A percentile compares a stretch with the other conserved stretches of the same genome.
phyloP scores from a whole-genome alignment of 306 rosid species.

The Erythrophleum fordii region DNA sequence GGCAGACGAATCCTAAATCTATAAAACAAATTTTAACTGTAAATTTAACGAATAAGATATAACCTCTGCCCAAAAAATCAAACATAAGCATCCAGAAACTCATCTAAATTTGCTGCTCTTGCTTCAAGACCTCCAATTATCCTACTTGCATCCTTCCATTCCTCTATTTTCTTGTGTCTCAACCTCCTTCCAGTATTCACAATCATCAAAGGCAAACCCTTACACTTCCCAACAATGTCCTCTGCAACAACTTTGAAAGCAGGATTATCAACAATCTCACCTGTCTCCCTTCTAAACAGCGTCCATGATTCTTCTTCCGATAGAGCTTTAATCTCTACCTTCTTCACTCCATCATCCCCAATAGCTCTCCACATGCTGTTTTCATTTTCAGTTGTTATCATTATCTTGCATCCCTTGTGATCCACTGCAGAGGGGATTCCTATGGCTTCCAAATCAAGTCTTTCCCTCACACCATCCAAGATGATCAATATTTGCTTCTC shows the following conservation, averaged over 20 bases:
- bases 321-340: neutral
- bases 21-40: neutral
- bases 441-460: conserved; percentile 4
- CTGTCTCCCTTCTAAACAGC: neutral
- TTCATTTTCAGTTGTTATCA: neutral
- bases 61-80: neutral
- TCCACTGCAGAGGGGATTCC: neutral
- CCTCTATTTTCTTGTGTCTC: neutral
- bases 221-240: conserved; percentile 17
- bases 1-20: too few species aligned
- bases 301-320: conserved; percentile 10
- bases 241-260: neutral
- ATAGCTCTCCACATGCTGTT: neutral
- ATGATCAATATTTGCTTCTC: conserved; percentile 8
- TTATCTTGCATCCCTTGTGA: conserved; percentile 17
- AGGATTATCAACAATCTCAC: conserved; percentile 15
- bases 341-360: neutral
- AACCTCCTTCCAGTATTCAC: neutral
- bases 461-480: conserved; percentile 23
- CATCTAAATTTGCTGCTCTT: neutral
- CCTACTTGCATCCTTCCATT: neutral
- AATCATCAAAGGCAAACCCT: neutral
- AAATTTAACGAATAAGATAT: neutral
- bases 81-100: neutral
- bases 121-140: neutral